Conservation (phyloP, 192 early-diverging fungal species). For the Phlyctochytrium bullatum region DNA sequence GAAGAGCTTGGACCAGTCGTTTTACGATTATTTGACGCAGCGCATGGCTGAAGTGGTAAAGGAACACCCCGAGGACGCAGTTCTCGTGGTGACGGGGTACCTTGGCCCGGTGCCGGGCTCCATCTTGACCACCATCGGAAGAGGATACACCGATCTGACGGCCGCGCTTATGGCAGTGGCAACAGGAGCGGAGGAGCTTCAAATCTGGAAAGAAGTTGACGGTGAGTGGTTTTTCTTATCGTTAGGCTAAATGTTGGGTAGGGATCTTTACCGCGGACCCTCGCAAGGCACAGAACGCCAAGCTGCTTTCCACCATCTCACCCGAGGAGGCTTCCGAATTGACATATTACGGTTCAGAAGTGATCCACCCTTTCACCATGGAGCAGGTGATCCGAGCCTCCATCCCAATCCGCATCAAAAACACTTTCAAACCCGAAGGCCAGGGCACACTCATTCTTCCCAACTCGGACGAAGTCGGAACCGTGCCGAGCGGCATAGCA, state of each 20-base stretch:
- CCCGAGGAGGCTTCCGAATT: conserved; percentile 98
- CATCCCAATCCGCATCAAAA: conserved; percentile 99
- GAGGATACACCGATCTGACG: conserved; percentile 97
- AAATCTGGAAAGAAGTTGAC: conserved; percentile 99
- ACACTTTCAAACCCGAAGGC: conserved; percentile 91
- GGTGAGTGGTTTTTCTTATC: conserved; percentile 20
- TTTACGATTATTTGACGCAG: conserved; percentile 88
- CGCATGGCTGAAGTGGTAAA: conserved; percentile 60
- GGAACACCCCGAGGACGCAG: conserved; percentile 32
- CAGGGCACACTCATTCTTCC: conserved; percentile 80
- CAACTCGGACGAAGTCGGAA: neutral
- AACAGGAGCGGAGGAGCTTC: conserved; percentile 83
- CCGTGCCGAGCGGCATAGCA: neutral
- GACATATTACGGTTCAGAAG: conserved; percentile 88
- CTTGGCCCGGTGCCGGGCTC: conserved; percentile 97
- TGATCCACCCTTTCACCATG: conserved; percentile 99
- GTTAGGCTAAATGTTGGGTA: neutral
- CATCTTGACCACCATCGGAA: conserved; percentile 86
- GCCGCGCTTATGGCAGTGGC: conserved; percentile 94
- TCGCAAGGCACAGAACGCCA: conserved; percentile 85
- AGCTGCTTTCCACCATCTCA: conserved; percentile 86
- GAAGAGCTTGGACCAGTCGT: conserved; percentile 82
- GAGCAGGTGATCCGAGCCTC: conserved; percentile 95
- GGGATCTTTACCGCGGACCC: conserved; percentile 98
- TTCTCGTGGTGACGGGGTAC: conserved; percentile 95